Evolutionary conservation across 2,329 filamentous ascomycete species (phyloP), one percentile per base, ranked within the genome.

Genomic region (Talaromyces islandicus): DNA sequence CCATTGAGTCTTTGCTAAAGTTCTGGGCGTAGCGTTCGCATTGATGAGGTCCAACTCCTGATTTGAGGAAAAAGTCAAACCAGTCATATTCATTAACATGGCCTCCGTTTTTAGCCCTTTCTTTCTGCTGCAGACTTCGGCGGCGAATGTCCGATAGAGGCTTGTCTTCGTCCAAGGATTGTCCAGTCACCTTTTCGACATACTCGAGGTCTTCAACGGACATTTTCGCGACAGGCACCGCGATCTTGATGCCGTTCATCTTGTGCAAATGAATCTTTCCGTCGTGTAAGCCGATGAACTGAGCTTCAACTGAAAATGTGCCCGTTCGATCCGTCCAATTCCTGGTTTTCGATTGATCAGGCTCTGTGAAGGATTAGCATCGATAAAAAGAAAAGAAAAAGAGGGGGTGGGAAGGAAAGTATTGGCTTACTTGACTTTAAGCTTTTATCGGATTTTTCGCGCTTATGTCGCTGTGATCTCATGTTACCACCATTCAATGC

Each of bases 201-300:
- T 95, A 97, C 75, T 97, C 93, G 43, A 99, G 81, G 75, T 99
- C 94, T 70, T 93, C 90, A 48, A 92, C 83, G 0, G 93, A 95
- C 94, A 99, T 99, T 74, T 99, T 99, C 43, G 86, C 81, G 29
- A 97, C 86, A 2, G 94, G 94, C 4, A 99, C 94, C 9, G 94
- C 94, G 75, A 99, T 99, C 76, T 97, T 97, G 68, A 99, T 92
- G 41, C 94, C 94, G 71, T 99, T 99, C 77, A 91, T 84, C 79
- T 99, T 99, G 80, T 99, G 94, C 24, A 99, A 81, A 75, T 99
- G 95, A 65, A 99, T 95, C 76, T 97, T 97, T 64, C 92, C 91
- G 71, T 97, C 94, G 73, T 91, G 91, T 57, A 97, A 83, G 29
- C 92, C 93, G 56, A 99, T 85, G 70, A 97, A 99, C 72, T 99